Evolutionary conservation across 2,329 filamentous ascomycete species (phyloP).

Genomic region (Trichoderma sp.): DNA sequence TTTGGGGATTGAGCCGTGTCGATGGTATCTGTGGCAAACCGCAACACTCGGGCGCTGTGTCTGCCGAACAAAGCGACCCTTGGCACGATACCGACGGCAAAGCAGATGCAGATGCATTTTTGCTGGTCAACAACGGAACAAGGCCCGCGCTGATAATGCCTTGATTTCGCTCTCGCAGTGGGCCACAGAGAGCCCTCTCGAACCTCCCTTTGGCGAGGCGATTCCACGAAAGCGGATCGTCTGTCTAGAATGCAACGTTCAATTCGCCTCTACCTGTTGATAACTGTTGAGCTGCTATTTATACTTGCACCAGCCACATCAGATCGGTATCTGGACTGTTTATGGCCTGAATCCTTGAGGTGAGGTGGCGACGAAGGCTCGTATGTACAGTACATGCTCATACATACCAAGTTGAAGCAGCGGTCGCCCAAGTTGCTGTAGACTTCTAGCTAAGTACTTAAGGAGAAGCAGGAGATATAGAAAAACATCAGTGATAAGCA

Average conservation of each 20-base stretch:
- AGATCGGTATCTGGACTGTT: not conserved
- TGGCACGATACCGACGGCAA: not conserved
- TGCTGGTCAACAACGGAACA: slow-evolving; percentile 13
- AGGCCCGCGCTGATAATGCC: slow-evolving; percentile 5
- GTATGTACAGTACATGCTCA: not conserved
- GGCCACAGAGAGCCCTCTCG: slow-evolving; percentile 3
- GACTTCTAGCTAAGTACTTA: too few relatives aligned
- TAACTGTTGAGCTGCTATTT: not conserved
- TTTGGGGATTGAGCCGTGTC: not conserved
- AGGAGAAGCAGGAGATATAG: too few relatives aligned
- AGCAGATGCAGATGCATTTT: not conserved
- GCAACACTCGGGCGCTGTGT: not conserved
- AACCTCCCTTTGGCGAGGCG: not conserved
- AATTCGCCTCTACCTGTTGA: not conserved
- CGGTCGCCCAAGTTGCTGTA: not conserved
- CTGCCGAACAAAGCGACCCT: not conserved
- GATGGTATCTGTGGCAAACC: not conserved
- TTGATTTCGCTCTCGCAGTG: slow-evolving; percentile 24
- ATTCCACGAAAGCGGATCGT: not conserved
- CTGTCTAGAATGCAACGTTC: not conserved
- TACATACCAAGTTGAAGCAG: not conserved
- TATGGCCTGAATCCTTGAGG: not conserved
- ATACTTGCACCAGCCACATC: not conserved
- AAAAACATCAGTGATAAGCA: too few relatives aligned
- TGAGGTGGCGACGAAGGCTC: not conserved